These are phyloP conservation scores for Fusarium sarcochroum DNA, from an alignment of 2,329 filamentous ascomycete genomes.

Conservation along the genomic window DNA sequence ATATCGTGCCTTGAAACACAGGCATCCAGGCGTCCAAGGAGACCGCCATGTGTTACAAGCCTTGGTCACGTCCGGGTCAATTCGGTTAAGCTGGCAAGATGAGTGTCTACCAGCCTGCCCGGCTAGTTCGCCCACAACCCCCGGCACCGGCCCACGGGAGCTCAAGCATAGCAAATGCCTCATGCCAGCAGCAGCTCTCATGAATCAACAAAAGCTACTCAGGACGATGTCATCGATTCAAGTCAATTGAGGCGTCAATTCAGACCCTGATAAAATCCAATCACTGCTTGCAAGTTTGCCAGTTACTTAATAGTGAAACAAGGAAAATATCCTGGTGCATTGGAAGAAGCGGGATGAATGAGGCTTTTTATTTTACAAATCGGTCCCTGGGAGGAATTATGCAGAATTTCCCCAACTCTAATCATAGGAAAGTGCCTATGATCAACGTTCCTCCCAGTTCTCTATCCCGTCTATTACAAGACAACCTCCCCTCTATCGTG, in stretches of 20 bases:
- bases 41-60: slow-evolving; percentile 31
- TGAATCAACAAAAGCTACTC: slow-evolving; percentile 15
- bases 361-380: slow-evolving; percentile 62
- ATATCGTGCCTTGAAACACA: slow-evolving; percentile 49
- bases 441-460: slow-evolving; percentile 54
- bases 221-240: slow-evolving; percentile 38
- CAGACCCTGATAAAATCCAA: not conserved
- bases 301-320: slow-evolving; percentile 34
- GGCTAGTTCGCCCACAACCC: slow-evolving; percentile 46
- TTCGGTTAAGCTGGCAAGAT: slow-evolving; percentile 48
- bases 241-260: slow-evolving; percentile 41
- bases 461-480: slow-evolving; percentile 60
- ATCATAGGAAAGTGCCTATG: slow-evolving; percentile 53
- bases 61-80: slow-evolving; percentile 39
- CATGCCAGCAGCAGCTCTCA: slow-evolving; percentile 37
- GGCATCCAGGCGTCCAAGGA: slow-evolving; percentile 42
- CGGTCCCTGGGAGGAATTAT: slow-evolving; percentile 53
- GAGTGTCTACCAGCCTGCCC: slow-evolving; percentile 41
- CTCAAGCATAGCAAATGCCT: slow-evolving; percentile 49
- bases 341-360: slow-evolving; percentile 57
- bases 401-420: slow-evolving; percentile 54
- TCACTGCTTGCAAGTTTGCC: slow-evolving; percentile 19
- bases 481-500: slow-evolving; percentile 55
- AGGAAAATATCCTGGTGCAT: slow-evolving; percentile 51
- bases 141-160: slow-evolving; percentile 51